Percentiles rank a stretch among this genome's conserved stretches.
Conservation (phyloP, 305 asterid species). For the Nicotiana rustica region DNA sequence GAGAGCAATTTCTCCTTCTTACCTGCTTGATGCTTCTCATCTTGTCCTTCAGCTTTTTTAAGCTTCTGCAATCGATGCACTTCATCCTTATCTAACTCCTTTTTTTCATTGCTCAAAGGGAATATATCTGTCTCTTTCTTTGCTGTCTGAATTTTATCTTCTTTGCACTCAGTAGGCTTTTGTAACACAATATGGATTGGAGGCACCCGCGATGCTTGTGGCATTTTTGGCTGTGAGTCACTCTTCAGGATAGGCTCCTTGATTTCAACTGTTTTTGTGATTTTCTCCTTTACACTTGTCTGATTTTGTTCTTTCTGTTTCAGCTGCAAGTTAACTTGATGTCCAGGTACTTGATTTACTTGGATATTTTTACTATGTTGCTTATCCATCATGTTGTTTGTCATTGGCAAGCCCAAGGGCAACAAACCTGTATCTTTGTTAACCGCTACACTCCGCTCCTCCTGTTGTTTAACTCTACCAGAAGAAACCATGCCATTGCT, state of each 20-base stretch:
- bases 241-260: conserved; percentile 38
- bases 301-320: conserved; percentile 48
- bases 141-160: conserved; percentile 41
- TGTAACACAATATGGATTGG: conserved; percentile 33
- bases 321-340: conserved; percentile 41
- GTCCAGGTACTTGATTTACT: conserved; percentile 43
- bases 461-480: conserved; percentile 37
- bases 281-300: conserved; percentile 40
- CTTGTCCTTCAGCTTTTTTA: conserved; percentile 45
- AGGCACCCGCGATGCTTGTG: conserved; percentile 31
- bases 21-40: conserved; percentile 47
- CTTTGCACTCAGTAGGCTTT: conserved; percentile 36
- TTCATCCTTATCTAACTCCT: conserved; percentile 41
- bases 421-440: conserved; percentile 36
- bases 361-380: conserved; percentile 43
- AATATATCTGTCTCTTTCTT: conserved; percentile 47
- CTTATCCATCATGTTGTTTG: conserved; percentile 39
- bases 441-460: conserved; percentile 33
- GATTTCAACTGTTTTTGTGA: conserved; percentile 36
- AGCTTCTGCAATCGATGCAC: conserved; percentile 42
- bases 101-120: conserved; percentile 46
- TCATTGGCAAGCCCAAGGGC: conserved; percentile 33
- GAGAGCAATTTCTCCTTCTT: conserved; percentile 49
- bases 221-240: conserved; percentile 47
- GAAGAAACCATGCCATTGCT: conserved; percentile 38